These are phyloP conservation scores for Spatholobus suberectus DNA, from an alignment of 306 rosid genomes.

Conservation along the genomic window DNA sequence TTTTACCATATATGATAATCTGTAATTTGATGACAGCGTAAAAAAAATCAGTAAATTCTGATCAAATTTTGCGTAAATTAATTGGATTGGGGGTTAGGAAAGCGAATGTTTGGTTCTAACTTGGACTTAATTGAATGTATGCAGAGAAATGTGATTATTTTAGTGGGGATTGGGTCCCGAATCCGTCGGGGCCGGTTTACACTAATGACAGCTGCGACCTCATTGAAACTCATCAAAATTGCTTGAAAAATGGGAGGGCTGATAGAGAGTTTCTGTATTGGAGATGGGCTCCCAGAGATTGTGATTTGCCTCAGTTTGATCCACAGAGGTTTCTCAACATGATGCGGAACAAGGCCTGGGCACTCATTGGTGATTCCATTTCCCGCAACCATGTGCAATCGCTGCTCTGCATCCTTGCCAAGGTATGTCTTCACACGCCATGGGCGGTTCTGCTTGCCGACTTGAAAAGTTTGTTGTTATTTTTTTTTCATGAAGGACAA, in stretches of 20 bases:
- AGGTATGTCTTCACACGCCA: conserved; percentile 49
- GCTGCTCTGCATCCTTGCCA: conserved; percentile 80
- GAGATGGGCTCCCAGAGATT: conserved; percentile 85
- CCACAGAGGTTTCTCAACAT: conserved; percentile 65
- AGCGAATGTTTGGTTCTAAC: neutral
- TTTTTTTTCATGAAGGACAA: neutral
- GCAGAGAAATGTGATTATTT: conserved; percentile 82
- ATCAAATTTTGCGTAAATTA: neutral
- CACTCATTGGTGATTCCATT: conserved; percentile 91
- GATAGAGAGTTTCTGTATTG: conserved; percentile 74
- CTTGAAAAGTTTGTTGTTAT: neutral
- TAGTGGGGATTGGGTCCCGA: conserved; percentile 83
- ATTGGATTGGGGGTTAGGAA: neutral
- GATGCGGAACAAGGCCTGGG: conserved; percentile 89
- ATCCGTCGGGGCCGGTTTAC: conserved; percentile 70
- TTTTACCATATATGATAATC: too few species aligned
- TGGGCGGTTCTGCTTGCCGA: neutral
- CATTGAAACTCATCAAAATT: conserved; percentile 88
- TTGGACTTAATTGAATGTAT: neutral
- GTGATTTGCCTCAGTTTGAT: conserved; percentile 71
- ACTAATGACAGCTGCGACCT: conserved; percentile 74
- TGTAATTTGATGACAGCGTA: too few species aligned
- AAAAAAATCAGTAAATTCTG: too few species aligned
- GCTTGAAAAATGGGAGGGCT: conserved; percentile 89
- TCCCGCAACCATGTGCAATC: conserved; percentile 97